Evolutionary conservation across 345 rosid genomes (phyloP).

Genomic region (Arabidopsis arenosa): DNA sequence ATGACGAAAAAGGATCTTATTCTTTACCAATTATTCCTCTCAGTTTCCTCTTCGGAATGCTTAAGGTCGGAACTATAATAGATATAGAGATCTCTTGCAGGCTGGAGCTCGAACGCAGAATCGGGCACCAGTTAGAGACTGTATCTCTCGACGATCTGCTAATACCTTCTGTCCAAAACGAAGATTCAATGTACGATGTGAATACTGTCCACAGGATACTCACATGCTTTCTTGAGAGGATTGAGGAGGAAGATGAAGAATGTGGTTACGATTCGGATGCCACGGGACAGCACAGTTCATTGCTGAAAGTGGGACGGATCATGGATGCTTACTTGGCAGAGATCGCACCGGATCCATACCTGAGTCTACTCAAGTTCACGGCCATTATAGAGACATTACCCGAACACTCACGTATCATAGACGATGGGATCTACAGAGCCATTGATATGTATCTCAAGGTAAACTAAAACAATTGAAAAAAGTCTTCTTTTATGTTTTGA

Average conservation of each 20-base stretch:
- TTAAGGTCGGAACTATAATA: slow-evolving; percentile 63
- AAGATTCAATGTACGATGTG: slow-evolving; percentile 74
- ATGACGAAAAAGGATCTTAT: slow-evolving; percentile 54
- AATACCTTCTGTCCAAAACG: slow-evolving; percentile 68
- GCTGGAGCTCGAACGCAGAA: slow-evolving; percentile 73
- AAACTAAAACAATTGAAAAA: background rate
- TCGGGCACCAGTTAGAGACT: slow-evolving; percentile 65
- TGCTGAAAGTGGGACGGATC: slow-evolving; percentile 79
- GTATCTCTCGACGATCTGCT: slow-evolving; percentile 79
- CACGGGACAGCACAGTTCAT: slow-evolving; percentile 58
- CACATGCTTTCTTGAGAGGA: slow-evolving; percentile 61
- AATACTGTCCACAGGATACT: slow-evolving; percentile 77
- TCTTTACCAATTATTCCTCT: slow-evolving; percentile 48
- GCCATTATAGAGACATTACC: slow-evolving; percentile 78
- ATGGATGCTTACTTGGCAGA: slow-evolving; percentile 85
- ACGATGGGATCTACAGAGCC: slow-evolving; percentile 85
- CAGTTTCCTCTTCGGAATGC: slow-evolving; percentile 80
- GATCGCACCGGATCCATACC: slow-evolving; percentile 81
- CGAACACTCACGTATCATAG: slow-evolving; percentile 73
- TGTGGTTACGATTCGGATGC: slow-evolving; percentile 44
- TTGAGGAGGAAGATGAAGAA: slow-evolving; percentile 65
- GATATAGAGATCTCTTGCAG: slow-evolving; percentile 58
- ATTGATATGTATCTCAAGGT: slow-evolving; percentile 88
- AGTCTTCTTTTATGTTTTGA: background rate
- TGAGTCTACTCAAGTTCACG: slow-evolving; percentile 70